Conservation (phyloP, 1,284 basidiomycete species). For the Thecaphora thlaspeos region DNA sequence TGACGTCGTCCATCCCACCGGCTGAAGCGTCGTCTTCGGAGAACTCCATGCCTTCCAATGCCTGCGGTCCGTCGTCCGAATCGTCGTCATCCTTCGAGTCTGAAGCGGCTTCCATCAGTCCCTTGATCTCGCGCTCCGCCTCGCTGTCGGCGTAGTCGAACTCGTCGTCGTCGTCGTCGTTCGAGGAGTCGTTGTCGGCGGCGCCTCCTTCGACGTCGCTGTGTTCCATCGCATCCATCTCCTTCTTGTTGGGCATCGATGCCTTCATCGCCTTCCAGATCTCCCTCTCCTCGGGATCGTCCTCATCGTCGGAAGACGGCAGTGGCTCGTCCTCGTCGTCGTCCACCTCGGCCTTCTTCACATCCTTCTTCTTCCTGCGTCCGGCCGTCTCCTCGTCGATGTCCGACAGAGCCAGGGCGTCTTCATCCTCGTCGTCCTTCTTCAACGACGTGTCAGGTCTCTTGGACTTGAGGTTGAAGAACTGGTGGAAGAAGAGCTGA, state of each 20-base stretch:
- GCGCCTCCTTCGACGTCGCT: slow-evolving; percentile 23
- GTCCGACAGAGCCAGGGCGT: slow-evolving; percentile 57
- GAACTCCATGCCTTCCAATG: neutral
- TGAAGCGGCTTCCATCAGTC: neutral
- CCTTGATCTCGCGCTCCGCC: neutral
- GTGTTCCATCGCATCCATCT: slow-evolving; percentile 61
- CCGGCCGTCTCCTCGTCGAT: slow-evolving; percentile 8
- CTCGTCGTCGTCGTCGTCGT: slow-evolving; percentile 8
- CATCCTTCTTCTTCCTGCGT: slow-evolving; percentile 30
- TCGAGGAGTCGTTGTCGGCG: slow-evolving; percentile 19
- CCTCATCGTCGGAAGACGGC: slow-evolving; percentile 22
- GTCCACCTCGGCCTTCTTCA: slow-evolving; percentile 29
- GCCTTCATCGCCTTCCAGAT: slow-evolving; percentile 60
- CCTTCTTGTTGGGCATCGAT: slow-evolving; percentile 62
- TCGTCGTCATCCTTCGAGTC: slow-evolving; percentile 1
- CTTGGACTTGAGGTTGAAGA: slow-evolving; percentile 55
- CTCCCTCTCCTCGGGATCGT: slow-evolving; percentile 55
- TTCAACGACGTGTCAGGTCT: slow-evolving; percentile 23
- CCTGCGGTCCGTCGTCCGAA: neutral
- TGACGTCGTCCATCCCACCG: slow-evolving; percentile 13
- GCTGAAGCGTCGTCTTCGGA: slow-evolving; percentile 15
- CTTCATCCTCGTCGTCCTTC: slow-evolving; percentile 46
- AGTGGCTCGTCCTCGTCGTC: slow-evolving; percentile 9
- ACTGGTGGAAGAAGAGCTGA: slow-evolving; percentile 60
- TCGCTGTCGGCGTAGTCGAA: neutral